Evolutionary conservation across 495 filamentous ascomycete genomes (phyloP).

Genomic region (Thermochaetoides thermophila): DNA sequence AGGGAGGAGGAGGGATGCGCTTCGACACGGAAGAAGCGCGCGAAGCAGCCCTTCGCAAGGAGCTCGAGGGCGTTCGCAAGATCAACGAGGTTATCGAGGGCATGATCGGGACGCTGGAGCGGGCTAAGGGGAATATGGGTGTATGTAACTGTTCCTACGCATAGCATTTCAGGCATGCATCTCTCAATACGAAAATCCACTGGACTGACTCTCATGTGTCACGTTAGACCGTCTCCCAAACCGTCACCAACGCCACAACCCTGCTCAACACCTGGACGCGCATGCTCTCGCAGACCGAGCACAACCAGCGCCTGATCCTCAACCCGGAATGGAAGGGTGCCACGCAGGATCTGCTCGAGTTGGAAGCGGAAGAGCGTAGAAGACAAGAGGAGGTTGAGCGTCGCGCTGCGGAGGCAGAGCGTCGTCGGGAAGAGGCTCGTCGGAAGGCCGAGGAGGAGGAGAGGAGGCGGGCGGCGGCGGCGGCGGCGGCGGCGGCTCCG

Average conservation of each 20-base stretch:
- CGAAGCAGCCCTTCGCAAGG: conserved; percentile 56
- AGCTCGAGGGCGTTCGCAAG: conserved; percentile 66
- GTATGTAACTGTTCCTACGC: conserved; percentile 27
- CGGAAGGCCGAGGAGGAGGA: conserved; percentile 62
- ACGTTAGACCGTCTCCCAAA: conserved; percentile 66
- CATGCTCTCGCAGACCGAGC: conserved; percentile 90
- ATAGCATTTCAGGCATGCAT: too few relatives aligned
- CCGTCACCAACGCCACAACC: conserved; percentile 75
- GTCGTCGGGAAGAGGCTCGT: conserved; percentile 54
- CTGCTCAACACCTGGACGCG: conserved; percentile 93
- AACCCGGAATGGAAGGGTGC: conserved; percentile 84
- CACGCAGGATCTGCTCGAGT: conserved; percentile 64
- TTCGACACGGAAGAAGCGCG: conserved; percentile 56
- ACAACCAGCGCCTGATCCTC: conserved; percentile 84
- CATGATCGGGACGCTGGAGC: conserved; percentile 62
- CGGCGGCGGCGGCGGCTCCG: conserved; percentile 15
- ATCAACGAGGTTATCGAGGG: conserved; percentile 81
- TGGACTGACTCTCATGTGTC: too few relatives aligned
- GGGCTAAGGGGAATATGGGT: conserved; percentile 82
- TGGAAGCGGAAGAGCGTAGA: conserved; percentile 58
- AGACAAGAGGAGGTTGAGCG: conserved; percentile 63
- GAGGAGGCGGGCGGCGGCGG: conserved; percentile 33
- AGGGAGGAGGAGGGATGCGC: too few relatives aligned
- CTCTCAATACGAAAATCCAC: too few relatives aligned
- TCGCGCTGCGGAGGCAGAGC: conserved; percentile 56